Evolutionary conservation across 106 monocot species (phyloP), one percentile per base, ranked within the genome.

Genomic region (Dendrobium nobile): DNA sequence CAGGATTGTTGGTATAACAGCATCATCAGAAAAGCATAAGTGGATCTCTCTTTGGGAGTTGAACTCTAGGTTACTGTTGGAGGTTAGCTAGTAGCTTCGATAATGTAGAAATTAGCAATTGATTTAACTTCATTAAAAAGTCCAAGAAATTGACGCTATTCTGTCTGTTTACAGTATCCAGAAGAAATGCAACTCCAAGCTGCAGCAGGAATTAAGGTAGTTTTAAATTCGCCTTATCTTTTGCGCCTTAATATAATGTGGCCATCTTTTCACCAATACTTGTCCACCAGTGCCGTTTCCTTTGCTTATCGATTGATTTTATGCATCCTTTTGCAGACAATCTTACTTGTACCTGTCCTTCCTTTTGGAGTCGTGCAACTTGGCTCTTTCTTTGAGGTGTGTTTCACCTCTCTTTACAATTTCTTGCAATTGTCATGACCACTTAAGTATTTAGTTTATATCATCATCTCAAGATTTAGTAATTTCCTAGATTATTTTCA

Each of bases 201-300:
- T 81, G 82, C 78, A 78, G 89, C 89, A 44, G 91, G 91, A 19
- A 89, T 96, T 65, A 91, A 91, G 91, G 96, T 96, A 88, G 79
- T 10, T 78, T n/a, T 15, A 16, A 22, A 82, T 45, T 20, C 55
- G 55, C 51, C 26, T 20, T 9, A 8, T 19, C 11, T 54, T 13
- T 16, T 56, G 13, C 24, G 8, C 20, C 55, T 75, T 54, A 77
- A 58, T 40, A 61, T 28, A 19, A 6, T 15, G 7, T 72, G 28
- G 72, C 28, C 28, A 4, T 58, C 19, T 58, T 58, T 58, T 58
- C 20, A 18, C 58, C 16, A 58, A 58, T 58, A 13, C 19, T 58
- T 18, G 16, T 58, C 58, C 16, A 17, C 0, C 16, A 58, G 58
- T 19, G 58, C 58, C 4, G 16, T 58, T 58, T 58, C 5, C 58